phyloP scores from a whole-genome alignment of 2,329 filamentous ascomycete genomes.

The Esteya vermicola region DNA sequence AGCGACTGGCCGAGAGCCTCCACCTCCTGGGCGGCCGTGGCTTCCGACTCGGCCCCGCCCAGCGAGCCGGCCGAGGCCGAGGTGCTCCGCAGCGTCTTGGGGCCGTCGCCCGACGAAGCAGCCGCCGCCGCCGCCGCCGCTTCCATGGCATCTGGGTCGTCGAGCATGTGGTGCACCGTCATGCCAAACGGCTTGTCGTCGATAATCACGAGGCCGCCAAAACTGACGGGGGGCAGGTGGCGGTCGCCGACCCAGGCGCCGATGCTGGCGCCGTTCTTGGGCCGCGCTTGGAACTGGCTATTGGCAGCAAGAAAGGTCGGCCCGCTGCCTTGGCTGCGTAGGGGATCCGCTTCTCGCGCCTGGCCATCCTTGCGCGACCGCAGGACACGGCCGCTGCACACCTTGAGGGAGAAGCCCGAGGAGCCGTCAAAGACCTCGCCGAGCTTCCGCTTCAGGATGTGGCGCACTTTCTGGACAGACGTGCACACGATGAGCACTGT shows the following conservation, averaged over 20 bases:
- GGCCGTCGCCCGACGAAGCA: constrained; percentile 5
- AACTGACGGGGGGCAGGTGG: constrained; percentile 80
- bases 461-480: constrained; percentile 58
- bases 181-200: constrained; percentile 80
- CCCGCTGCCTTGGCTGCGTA: constrained; percentile 5
- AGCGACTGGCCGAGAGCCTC: constrained; percentile 18
- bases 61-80: constrained; percentile 8
- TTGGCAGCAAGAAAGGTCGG: constrained; percentile 54
- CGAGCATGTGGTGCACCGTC: constrained; percentile 95
- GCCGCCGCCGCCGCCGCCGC: constrained; percentile 8
- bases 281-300: constrained; percentile 62
- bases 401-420: constrained; percentile 10
- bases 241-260: constrained; percentile 76
- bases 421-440: constrained; percentile 48
- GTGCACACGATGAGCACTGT: constrained; percentile 68
- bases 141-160: constrained; percentile 40
- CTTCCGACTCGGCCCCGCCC: constrained; percentile 5
- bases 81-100: constrained; percentile 12
- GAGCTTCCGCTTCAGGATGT: constrained; percentile 56
- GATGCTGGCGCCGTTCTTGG: constrained; percentile 79
- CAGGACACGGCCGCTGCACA: constrained; percentile 15
- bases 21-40: constrained; percentile 13
- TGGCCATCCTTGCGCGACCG: constrained; percentile 8
- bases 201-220: constrained; percentile 74
- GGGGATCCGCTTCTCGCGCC: constrained; percentile 14